Evolutionary conservation across 2,329 filamentous ascomycete species (phyloP), one percentile per base, ranked within the genome.

Genomic region (Aspergillus terreus): DNA sequence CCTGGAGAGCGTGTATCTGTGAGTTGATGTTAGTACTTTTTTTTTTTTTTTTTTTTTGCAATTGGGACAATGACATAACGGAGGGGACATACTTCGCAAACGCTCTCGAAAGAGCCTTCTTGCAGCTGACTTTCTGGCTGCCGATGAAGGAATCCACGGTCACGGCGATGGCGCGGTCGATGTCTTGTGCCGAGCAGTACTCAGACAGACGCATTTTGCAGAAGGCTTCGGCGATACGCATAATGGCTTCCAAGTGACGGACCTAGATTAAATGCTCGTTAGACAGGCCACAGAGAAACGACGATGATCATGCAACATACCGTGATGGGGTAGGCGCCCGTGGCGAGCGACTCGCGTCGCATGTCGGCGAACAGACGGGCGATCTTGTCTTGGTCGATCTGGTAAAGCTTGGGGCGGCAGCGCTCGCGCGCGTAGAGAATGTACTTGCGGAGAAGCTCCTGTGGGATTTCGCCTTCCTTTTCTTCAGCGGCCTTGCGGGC

Each of bases 131-230:
- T 78, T 99, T 99, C 71, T 99, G 94, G 63, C 89, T 95, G 55
- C 88, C 90, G 41, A 99, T 90, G 66, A 99, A 99, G 50, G 89
- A 95, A 60, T 97, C 92, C 2, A 99, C 90, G 0, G 94, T 95
- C 6, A 99, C 94, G 12, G 92, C 90, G 65, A 99, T 99, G 52
- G 94, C 94, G 41, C 94, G 90, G 72, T 99, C 94, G 62, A 99
- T 96, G 67, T 99, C 94, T 53, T 88, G 83, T 1, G 88, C 76
- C 5, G 87, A 87, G 72, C 92, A 96, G 77, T 96, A 97, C 60
- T 99, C 94, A 0, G 89, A 94, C n/a, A 99, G 79, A 12, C 94
- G 87, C 94, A 99, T 99, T 66, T 95, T 92, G 73, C 89, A 95
- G 76, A 99, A 99, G 0, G 92, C 77, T 71, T 99, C 94, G 51